Evolutionary conservation across 129 eudicot species (phyloP).

Genomic region (Mikania micrantha): DNA sequence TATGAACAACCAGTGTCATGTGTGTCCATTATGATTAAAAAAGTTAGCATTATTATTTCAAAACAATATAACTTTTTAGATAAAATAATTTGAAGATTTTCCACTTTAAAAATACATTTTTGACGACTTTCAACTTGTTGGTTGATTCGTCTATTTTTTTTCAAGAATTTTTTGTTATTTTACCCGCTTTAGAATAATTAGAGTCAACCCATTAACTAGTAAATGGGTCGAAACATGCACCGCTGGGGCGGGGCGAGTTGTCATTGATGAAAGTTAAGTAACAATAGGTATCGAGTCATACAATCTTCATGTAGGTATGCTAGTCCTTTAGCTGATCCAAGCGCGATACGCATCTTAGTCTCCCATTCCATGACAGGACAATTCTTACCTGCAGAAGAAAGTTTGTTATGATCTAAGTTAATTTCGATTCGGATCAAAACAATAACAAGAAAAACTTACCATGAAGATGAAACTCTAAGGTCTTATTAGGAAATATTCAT

Average conservation of each 20-base stretch:
- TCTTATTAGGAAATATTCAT: constrained; percentile 53
- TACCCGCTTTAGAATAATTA: neutral
- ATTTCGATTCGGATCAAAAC: neutral
- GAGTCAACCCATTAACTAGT: neutral
- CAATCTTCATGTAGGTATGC: constrained; percentile 92
- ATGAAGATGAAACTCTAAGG: constrained; percentile 53
- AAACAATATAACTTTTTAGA: neutral
- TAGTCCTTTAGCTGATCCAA: constrained; percentile 89
- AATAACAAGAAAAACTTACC: constrained; percentile 30
- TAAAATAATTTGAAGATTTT: neutral
- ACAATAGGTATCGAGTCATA: constrained; percentile 13
- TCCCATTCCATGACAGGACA: constrained; percentile 57
- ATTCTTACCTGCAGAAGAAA: constrained; percentile 47
- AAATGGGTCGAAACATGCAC: too few species aligned
- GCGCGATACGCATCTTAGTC: constrained; percentile 60
- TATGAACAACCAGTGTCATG: neutral
- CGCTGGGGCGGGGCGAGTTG: too few species aligned
- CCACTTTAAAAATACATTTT: neutral
- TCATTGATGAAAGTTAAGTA: too few species aligned
- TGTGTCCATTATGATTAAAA: neutral
- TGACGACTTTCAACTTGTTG: neutral
- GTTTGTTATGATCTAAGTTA: neutral
- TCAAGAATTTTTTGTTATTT: neutral
- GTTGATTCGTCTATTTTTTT: neutral
- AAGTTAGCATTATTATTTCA: neutral